These are phyloP conservation scores for Rugonectria rugulosa DNA, from an alignment of 2,329 filamentous ascomycete species.

Conservation along the genomic window DNA sequence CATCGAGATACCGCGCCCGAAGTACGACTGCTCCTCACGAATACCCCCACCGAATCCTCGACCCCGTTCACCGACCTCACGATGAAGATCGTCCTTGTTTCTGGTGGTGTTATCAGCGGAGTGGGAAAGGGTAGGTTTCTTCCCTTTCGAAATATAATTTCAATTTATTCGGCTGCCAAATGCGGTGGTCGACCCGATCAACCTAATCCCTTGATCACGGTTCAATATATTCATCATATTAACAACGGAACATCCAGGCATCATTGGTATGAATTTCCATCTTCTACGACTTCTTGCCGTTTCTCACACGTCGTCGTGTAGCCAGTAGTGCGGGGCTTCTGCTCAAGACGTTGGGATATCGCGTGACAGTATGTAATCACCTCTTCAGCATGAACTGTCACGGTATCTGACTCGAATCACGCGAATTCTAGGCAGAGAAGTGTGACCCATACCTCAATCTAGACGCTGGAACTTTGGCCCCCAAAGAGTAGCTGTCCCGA, in stretches of 20 bases:
- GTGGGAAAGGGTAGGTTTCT: not conserved
- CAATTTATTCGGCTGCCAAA: not conserved
- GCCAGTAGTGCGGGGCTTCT: not conserved
- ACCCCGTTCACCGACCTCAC: not conserved
- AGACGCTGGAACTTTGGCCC: not conserved
- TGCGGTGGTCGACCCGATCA: not conserved
- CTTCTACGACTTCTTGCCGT: too few relatives aligned
- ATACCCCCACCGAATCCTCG: not conserved
- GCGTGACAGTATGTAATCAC: not conserved
- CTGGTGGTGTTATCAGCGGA: not conserved
- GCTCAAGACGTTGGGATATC: not conserved
- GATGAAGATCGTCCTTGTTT: not conserved
- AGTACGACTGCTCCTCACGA: not conserved
- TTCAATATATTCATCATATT: not conserved
- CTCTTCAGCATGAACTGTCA: not conserved
- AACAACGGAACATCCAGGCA: not conserved
- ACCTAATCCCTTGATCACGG: not conserved
- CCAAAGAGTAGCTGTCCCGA: not conserved
- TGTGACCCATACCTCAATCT: not conserved
- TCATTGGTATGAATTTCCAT: not conserved
- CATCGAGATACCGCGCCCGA: not conserved
- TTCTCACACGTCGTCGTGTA: not conserved
- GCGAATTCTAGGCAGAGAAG: not conserved
- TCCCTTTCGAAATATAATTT: not conserved
- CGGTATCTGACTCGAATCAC: not conserved